Base-by-base conservation (phyloP, 495 filamentous ascomycete species). In the Hypoxylon lienhwacheense region DNA sequence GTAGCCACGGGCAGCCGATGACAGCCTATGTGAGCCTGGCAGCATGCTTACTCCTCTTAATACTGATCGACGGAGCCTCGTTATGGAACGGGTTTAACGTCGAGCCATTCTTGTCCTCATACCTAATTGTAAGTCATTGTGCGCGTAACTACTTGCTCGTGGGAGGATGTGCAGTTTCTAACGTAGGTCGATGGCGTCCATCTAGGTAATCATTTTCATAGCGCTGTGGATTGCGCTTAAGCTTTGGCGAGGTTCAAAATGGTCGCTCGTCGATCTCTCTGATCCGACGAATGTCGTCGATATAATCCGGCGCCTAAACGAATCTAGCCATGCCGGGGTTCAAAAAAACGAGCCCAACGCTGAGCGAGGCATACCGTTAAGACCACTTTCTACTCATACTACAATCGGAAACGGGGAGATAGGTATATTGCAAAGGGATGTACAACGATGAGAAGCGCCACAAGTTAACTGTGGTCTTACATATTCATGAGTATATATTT, bases 1-100 rank as follows among this genome's bases (percentile, higher is more conserved):
- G 67, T 36, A 67, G 67, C 37, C 69, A 76, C 31, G 70, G 67
- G 1, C 75, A 78, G 43, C 73, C 75, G 0, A 10, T 73, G 1
- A 56, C 68, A 1, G 68, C 68, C n/a, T 73, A 73, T 32, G 6
- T 69, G 0, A 69, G 73, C 0, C 35, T 78, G 0, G 19, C 35
- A 1, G 73, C 68, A 6, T 78, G 75, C 25, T 7, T 74, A 4
- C 66, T 72, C 19, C 39, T 76, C 10, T 51, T 78, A 0, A 5
- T 73, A 3, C 56, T 76, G 0, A 60, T 68, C 4, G 67, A 74
- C 25, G 68, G 71, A 0, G 65, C 75, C 19, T 54, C 73, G 1
- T 26, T 75, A n/a, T 76, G 73, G 72, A 63, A 66, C 7, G 62
- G 58, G 5, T 72, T 70, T 31, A 34, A 66, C 25, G 8, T 14